phyloP scores from a whole-genome alignment of 441 rosid species.

The Euphorbia schlechtendalii region DNA sequence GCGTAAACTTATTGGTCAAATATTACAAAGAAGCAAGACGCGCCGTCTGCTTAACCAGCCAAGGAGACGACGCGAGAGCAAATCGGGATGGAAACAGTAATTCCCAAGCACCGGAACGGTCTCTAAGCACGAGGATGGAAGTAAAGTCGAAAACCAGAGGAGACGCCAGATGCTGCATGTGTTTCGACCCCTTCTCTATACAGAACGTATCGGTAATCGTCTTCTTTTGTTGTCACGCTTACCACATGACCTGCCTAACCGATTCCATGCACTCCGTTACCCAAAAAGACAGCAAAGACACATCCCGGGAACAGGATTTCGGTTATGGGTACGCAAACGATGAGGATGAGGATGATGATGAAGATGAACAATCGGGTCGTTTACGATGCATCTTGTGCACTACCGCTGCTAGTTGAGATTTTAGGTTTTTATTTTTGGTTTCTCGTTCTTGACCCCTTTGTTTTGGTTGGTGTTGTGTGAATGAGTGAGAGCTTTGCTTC shows the following conservation, averaged over 20 bases:
- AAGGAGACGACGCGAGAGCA: conserved; percentile 53
- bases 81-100: conserved; percentile 43
- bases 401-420: conserved; percentile 68
- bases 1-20: conserved; percentile 81
- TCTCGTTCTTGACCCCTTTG: background rate
- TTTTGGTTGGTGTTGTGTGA: conserved; percentile 8
- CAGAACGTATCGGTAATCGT: conserved; percentile 65
- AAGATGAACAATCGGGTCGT: conserved; percentile 31
- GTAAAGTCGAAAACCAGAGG: conserved; percentile 88
- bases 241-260: conserved; percentile 75
- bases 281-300: conserved; percentile 32
- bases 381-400: conserved; percentile 92
- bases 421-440: background rate
- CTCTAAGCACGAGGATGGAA: conserved; percentile 41
- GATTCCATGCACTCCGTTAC: conserved; percentile 62
- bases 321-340: conserved; percentile 40
- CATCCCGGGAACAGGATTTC: conserved; percentile 25
- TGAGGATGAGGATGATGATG: conserved; percentile 45
- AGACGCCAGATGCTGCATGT: conserved; percentile 87
- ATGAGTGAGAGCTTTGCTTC: conserved; percentile 3
- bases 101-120: conserved; percentile 42
- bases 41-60: conserved; percentile 60
- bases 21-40: conserved; percentile 85
- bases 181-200: conserved; percentile 85
- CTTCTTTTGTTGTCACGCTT: conserved; percentile 95